Evolutionary conservation across 2,329 filamentous ascomycete species (phyloP).

Genomic region (Colletotrichum siamense): DNA sequence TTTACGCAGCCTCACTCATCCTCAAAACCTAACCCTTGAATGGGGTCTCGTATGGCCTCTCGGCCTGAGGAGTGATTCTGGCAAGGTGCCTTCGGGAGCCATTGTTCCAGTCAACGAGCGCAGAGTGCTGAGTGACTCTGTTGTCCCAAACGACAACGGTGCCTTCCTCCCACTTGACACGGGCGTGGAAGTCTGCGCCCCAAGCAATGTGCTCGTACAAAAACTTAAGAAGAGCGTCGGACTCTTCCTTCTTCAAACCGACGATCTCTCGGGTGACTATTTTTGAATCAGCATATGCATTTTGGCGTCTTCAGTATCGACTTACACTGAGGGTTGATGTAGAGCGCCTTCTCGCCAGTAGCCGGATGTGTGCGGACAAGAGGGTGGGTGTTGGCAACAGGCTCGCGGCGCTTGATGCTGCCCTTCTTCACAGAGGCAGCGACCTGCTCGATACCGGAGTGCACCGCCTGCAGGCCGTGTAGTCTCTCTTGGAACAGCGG

Average conservation of each 20-base stretch:
- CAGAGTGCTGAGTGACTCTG: constrained; percentile 19
- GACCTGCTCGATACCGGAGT: constrained; percentile 19
- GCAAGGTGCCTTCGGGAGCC: constrained; percentile 18
- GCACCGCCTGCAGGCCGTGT: constrained; percentile 18
- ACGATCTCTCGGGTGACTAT: constrained; percentile 19
- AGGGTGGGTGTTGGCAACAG: constrained; percentile 19
- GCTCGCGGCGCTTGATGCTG: constrained; percentile 20
- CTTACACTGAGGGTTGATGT: constrained; percentile 19
- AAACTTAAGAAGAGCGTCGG: constrained; percentile 18
- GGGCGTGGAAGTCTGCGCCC: constrained; percentile 20
- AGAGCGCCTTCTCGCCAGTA: constrained; percentile 19
- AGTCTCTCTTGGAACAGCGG: constrained; percentile 72
- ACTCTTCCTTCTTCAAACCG: constrained; percentile 20
- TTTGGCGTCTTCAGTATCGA: not conserved
- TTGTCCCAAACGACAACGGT: constrained; percentile 22
- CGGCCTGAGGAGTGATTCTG: constrained; percentile 19
- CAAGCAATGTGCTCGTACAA: constrained; percentile 21
- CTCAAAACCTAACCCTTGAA: constrained; percentile 4
- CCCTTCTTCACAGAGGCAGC: constrained; percentile 18
- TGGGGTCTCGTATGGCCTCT: constrained; percentile 16
- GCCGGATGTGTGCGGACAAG: constrained; percentile 18
- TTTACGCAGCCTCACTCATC: not conserved
- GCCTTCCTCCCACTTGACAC: constrained; percentile 20
- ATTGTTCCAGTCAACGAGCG: constrained; percentile 20
- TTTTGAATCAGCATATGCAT: not conserved